phyloP scores from a whole-genome alignment of 371 early-diverging fungal species.

The Dinochytrium kinnereticum region DNA sequence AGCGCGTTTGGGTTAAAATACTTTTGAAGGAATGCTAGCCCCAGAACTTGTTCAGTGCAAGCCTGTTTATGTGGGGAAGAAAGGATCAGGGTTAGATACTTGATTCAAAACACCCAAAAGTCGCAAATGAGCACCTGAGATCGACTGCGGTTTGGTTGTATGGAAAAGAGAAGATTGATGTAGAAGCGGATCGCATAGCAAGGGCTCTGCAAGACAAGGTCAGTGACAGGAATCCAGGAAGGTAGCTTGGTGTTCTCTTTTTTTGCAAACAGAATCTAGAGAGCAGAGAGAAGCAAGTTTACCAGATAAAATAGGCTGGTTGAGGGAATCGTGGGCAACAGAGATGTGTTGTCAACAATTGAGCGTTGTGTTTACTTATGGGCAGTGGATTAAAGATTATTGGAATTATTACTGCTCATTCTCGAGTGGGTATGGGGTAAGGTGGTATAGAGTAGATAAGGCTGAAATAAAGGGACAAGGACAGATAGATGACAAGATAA shows the following conservation, averaged over 20 bases:
- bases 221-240: background rate
- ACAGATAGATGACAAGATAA: background rate
- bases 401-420: slow-evolving; percentile 12
- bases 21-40: slow-evolving; percentile 10
- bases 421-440: background rate
- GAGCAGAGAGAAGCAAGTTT: background rate
- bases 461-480: background rate
- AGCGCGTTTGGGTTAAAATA: background rate
- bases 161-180: slow-evolving; percentile 17
- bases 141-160: slow-evolving; percentile 36
- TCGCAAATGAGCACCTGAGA: slow-evolving; percentile 9
- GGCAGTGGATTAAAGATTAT: background rate
- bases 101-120: too few relatives aligned
- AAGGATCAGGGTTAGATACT: background rate
- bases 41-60: slow-evolving; percentile 23
- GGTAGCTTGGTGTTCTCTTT: background rate
- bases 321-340: slow-evolving; percentile 6
- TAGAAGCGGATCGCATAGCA: slow-evolving; percentile 20
- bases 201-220: background rate
- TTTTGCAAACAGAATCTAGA: background rate
- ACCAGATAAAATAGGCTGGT: background rate
- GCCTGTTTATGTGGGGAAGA: background rate
- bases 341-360: background rate
- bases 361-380: background rate
- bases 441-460: background rate